phyloP scores from a whole-genome alignment of 179 eudicot species.

The Carnegiea gigantea region DNA sequence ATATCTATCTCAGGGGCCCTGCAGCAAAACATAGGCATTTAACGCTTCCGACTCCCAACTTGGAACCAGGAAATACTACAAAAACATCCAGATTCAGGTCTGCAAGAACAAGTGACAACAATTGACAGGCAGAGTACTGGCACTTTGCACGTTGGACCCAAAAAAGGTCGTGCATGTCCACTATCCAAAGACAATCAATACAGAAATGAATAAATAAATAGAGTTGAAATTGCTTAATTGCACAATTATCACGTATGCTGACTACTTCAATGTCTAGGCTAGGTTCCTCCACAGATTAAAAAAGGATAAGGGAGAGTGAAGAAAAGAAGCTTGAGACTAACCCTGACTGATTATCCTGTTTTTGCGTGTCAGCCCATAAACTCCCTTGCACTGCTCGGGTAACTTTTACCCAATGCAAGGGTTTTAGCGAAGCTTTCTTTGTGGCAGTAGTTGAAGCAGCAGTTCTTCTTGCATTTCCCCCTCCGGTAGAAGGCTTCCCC shows the following conservation, averaged over 20 bases:
- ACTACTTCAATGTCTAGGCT: background rate
- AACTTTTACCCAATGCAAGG: slow-evolving; percentile 53
- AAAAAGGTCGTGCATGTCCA: background rate
- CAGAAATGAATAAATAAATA: background rate
- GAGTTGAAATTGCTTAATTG: background rate
- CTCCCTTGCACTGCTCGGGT: slow-evolving; percentile 52
- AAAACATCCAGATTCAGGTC: background rate
- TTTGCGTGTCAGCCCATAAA: slow-evolving; percentile 52
- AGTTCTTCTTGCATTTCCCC: slow-evolving; percentile 48
- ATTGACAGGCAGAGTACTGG: background rate
- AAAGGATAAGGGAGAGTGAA: slow-evolving; percentile 4
- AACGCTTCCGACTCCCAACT: background rate
- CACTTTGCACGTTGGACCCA: background rate
- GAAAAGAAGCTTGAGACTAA: slow-evolving; percentile 23
- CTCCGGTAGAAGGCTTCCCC: slow-evolving; percentile 46
- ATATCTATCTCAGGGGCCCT: slow-evolving; percentile 58
- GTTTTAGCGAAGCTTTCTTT: slow-evolving; percentile 41
- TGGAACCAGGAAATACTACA: background rate
- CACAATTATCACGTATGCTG: background rate
- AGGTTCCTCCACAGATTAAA: background rate
- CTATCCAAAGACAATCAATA: background rate
- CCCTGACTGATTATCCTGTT: slow-evolving; percentile 46
- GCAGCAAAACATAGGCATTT: slow-evolving; percentile 15
- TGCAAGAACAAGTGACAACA: background rate
- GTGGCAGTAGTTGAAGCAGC: slow-evolving; percentile 31